A percentile compares a stretch with the other conserved stretches of the same genome.
phyloP scores from a whole-genome alignment of 2,329 filamentous ascomycete genomes.

The Cylindrodendrum hubeiense region DNA sequence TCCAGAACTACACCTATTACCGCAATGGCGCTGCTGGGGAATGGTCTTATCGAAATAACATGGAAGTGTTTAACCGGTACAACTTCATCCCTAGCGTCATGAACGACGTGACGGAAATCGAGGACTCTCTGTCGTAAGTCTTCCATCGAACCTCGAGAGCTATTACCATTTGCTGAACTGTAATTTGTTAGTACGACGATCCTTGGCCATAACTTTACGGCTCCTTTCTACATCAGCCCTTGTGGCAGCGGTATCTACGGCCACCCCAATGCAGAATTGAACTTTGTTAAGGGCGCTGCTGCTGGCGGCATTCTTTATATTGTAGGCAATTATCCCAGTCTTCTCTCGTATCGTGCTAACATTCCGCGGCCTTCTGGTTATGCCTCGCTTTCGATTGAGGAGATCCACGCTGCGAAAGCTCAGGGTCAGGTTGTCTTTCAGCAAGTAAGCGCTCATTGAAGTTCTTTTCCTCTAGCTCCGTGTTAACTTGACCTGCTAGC shows the following conservation, averaged over 20 bases:
- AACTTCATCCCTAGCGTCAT: slow-evolving; percentile 59
- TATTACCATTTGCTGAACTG: neutral
- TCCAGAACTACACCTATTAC: slow-evolving; percentile 57
- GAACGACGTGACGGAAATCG: slow-evolving; percentile 57
- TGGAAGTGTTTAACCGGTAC: slow-evolving; percentile 63
- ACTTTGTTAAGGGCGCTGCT: slow-evolving; percentile 61
- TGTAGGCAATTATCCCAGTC: slow-evolving; percentile 28
- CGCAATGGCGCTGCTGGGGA: slow-evolving; percentile 63
- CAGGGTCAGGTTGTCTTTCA: slow-evolving; percentile 51
- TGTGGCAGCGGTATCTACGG: slow-evolving; percentile 57
- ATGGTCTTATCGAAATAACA: slow-evolving; percentile 66
- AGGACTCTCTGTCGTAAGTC: slow-evolving; percentile 44
- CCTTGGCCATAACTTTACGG: slow-evolving; percentile 62
- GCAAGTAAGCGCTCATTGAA: slow-evolving; percentile 34
- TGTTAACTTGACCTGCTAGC: slow-evolving; percentile 16
- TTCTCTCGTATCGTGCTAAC: slow-evolving; percentile 13
- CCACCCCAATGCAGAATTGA: slow-evolving; percentile 58
- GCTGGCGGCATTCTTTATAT: slow-evolving; percentile 61
- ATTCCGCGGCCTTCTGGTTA: slow-evolving; percentile 27
- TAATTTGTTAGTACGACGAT: slow-evolving; percentile 51
- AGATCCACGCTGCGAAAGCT: slow-evolving; percentile 49
- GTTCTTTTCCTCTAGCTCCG: neutral
- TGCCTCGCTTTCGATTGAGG: slow-evolving; percentile 48
- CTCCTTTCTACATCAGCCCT: slow-evolving; percentile 64
- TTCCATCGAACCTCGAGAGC: neutral